Percentiles rank a stretch among this genome's conserved stretches.
phyloP scores from a whole-genome alignment of 257 asterid genomes.

The Petrea volubilis region DNA sequence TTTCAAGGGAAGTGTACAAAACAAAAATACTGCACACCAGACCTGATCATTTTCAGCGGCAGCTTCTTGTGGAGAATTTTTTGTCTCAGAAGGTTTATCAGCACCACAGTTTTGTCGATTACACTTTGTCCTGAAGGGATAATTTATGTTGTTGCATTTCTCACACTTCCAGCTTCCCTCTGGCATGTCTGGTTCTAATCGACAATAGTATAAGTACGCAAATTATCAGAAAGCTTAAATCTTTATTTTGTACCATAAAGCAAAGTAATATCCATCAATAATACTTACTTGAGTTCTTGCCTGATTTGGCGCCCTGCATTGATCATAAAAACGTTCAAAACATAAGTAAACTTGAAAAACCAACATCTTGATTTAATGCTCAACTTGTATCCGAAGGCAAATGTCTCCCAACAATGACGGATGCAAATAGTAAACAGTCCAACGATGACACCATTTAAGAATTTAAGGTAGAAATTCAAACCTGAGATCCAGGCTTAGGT shows the following conservation, averaged over 20 bases:
- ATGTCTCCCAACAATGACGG: not conserved
- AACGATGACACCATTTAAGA: not conserved
- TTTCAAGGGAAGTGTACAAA: constrained; percentile 22
- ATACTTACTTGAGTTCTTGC: constrained; percentile 63
- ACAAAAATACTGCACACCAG: constrained; percentile 40
- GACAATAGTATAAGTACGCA: not conserved
- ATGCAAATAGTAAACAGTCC: not conserved
- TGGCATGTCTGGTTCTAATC: constrained; percentile 63
- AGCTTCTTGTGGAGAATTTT: constrained; percentile 45
- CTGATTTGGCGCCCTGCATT: constrained; percentile 55
- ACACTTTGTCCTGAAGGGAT: constrained; percentile 79
- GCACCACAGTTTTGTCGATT: constrained; percentile 84
- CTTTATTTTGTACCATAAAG: not conserved
- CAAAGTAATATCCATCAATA: not conserved
- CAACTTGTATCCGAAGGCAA: not conserved
- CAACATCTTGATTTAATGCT: not conserved
- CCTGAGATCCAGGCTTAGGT: constrained; percentile 81
- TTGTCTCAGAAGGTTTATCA: constrained; percentile 61
- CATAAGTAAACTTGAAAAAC: constrained; percentile 12
- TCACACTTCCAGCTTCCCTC: constrained; percentile 91
- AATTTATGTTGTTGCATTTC: constrained; percentile 77
- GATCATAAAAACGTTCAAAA: not conserved
- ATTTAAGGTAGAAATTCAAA: constrained; percentile 25
- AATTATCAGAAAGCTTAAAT: not conserved
- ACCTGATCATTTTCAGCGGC: constrained; percentile 66